phyloP scores from a whole-genome alignment of 192 early-diverging fungal species.

The Mortierella alpina region DNA sequence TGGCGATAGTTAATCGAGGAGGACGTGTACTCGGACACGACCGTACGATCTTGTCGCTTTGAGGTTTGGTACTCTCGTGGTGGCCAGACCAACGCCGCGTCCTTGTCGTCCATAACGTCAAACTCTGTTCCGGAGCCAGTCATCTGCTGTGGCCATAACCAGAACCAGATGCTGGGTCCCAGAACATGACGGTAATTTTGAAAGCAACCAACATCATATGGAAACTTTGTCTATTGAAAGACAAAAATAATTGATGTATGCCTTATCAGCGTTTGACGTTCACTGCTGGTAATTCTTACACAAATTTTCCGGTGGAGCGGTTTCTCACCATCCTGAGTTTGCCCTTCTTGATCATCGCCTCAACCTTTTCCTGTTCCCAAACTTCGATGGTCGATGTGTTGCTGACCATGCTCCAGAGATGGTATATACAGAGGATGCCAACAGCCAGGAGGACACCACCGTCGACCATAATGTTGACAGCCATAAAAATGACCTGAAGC shows the following conservation, averaged over 20 bases:
- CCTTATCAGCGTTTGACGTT: neutral
- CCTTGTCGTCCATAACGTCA: slow-evolving; percentile 62
- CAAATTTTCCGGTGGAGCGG: neutral
- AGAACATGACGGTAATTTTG: slow-evolving; percentile 82
- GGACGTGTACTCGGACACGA: slow-evolving; percentile 41
- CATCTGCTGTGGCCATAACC: slow-evolving; percentile 78
- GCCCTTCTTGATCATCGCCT: slow-evolving; percentile 67
- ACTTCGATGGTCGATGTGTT: slow-evolving; percentile 90
- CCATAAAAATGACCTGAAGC: slow-evolving; percentile 77
- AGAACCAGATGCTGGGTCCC: slow-evolving; percentile 74
- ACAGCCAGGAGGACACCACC: slow-evolving; percentile 80
- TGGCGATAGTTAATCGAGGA: slow-evolving; percentile 20
- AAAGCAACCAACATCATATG: slow-evolving; percentile 84
- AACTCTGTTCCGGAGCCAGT: slow-evolving; percentile 76
- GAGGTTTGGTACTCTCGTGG: slow-evolving; percentile 71
- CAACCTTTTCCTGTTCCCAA: slow-evolving; percentile 78
- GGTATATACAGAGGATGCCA: slow-evolving; percentile 74
- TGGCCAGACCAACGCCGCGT: slow-evolving; percentile 70
- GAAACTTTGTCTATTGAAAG: slow-evolving; percentile 64
- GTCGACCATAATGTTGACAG: slow-evolving; percentile 78
- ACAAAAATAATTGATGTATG: neutral
- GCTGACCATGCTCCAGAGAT: slow-evolving; percentile 73
- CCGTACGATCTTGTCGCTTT: slow-evolving; percentile 28
- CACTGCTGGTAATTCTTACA: neutral
- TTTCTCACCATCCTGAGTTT: slow-evolving; percentile 64